Evolutionary conservation across 768 basidiomycete genomes (phyloP), one percentile per base, ranked within the genome.

Genomic region (Piloderma croceum): DNA sequence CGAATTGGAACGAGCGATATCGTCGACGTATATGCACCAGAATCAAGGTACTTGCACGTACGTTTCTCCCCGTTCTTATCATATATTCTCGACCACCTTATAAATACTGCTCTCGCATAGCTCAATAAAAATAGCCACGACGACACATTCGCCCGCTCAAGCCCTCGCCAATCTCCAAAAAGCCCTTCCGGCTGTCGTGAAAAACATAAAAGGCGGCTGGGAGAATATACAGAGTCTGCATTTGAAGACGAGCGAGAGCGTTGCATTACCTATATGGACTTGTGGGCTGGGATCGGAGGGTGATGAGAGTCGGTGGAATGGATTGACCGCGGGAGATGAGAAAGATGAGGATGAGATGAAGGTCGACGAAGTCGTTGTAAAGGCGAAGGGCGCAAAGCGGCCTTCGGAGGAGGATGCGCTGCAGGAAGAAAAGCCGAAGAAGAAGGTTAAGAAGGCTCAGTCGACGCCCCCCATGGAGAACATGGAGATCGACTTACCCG

Each of bases 21-120:
- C 82, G 4, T 91, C 92, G 9, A 93, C 94, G 3, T 96, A 96
- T 62, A 88, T 96, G 83, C 87, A 92, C 60, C 88, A 92, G 63
- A 90, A 92, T 41, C 80, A 78, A 48, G 96, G 96, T 10, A 96
- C 91, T 5, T 90, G 86, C 76, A 80, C 83, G 89, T 93, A 67
- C 38, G 90, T 76, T 13, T 19, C 15, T 29, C 25, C 31, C 29
- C 15, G 22, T 20, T 35, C 34, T 10, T 35, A 39, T 15, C 40
- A 7, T 24, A 6, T 33, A 21, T 10, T 29, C 25, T 31, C 13
- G 19, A 27, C 35, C n/a, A 11, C 29, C 27, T 15, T 18, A 9
- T 33, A 22, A 23, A 27, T 21, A 6, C 51, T 93, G 90, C 20
- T 82, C 92, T 22, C 76, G 97, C 46, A 92, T 37, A 84, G 80